Evolutionary conservation across 2,329 filamentous ascomycete genomes (phyloP).

Genomic region (Mollisia scopiformis): DNA sequence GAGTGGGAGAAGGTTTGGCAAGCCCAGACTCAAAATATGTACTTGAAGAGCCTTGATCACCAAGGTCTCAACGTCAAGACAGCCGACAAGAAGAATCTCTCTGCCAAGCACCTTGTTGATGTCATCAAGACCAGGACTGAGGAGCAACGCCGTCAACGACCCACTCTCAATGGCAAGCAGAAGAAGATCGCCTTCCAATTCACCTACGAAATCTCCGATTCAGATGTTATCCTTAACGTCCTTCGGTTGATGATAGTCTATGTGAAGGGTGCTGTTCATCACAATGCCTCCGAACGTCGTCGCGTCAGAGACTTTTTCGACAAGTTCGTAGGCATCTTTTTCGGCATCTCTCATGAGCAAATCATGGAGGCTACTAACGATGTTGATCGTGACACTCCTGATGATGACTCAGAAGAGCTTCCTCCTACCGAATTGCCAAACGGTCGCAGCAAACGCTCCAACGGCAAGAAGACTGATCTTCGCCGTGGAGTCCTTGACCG

Average conservation of each 20-base stretch:
- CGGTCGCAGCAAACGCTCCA: constrained; percentile 64
- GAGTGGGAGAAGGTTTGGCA: constrained; percentile 99
- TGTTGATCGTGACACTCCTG: constrained; percentile 70
- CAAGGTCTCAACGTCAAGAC: constrained; percentile 90
- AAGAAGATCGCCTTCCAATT: constrained; percentile 70
- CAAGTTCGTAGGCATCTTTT: constrained; percentile 76
- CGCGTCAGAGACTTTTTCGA: constrained; percentile 77
- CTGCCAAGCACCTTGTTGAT: constrained; percentile 86
- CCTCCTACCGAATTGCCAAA: constrained; percentile 72
- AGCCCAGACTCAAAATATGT: constrained; percentile 90
- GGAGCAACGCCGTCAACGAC: constrained; percentile 76
- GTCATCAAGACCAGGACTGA: constrained; percentile 93
- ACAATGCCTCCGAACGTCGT: constrained; percentile 73
- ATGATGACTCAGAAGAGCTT: constrained; percentile 70
- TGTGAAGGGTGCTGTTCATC: constrained; percentile 69
- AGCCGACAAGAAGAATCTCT: constrained; percentile 88
- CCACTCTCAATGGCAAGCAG: constrained; percentile 58
- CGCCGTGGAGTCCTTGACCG: constrained; percentile 86
- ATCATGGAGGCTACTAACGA: constrained; percentile 69
- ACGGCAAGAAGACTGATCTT: constrained; percentile 78
- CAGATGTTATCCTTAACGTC: constrained; percentile 66
- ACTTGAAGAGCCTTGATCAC: constrained; percentile 95
- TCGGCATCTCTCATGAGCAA: constrained; percentile 72
- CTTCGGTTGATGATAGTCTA: constrained; percentile 66
- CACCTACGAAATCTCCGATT: constrained; percentile 72